Evolutionary conservation across 768 basidiomycete genomes (phyloP).

Genomic region (Boletus pseudo-olivaceus): DNA sequence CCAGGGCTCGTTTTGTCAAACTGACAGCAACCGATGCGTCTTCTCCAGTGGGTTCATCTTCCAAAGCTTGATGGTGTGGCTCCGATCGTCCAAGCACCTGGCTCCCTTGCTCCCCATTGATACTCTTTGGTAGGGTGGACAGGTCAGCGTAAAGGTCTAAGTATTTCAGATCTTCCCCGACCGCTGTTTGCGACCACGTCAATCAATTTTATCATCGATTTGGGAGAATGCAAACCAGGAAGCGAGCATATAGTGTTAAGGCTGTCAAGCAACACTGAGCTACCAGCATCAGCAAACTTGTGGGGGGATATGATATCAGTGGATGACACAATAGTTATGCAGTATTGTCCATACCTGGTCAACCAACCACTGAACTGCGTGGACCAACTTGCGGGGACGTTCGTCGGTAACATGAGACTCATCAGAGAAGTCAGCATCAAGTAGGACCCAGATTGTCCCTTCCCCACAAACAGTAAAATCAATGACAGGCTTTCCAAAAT

Average conservation of each 20-base stretch:
- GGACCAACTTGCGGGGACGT: slow-evolving; percentile 23
- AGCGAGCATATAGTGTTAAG: slow-evolving; percentile 46
- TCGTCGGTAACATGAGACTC: slow-evolving; percentile 11
- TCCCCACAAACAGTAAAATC: slow-evolving; percentile 47
- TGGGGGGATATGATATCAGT: background rate
- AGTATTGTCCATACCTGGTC: slow-evolving; percentile 36
- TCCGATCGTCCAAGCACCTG: slow-evolving; percentile 31
- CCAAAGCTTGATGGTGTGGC: slow-evolving; percentile 2
- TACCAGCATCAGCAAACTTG: slow-evolving; percentile 21
- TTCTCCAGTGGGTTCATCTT: slow-evolving; percentile 13
- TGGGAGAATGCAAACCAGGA: slow-evolving; percentile 38
- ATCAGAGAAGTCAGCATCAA: slow-evolving; percentile 45
- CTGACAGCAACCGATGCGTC: slow-evolving; percentile 8
- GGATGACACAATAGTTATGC: background rate
- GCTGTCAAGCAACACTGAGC: slow-evolving; percentile 35
- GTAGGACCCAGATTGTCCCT: slow-evolving; percentile 41
- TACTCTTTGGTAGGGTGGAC: slow-evolving; percentile 56
- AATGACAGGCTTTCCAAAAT: slow-evolving; percentile 57
- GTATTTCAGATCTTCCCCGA: slow-evolving; percentile 43
- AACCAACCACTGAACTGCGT: slow-evolving; percentile 32
- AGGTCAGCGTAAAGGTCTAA: slow-evolving; percentile 63
- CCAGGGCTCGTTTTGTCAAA: slow-evolving; percentile 44
- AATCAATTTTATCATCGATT: background rate
- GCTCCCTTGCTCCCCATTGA: slow-evolving; percentile 44
- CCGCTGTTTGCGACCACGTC: slow-evolving; percentile 36